Evolutionary conservation across 345 rosid genomes (phyloP).

Genomic region (Salix purpurea): DNA sequence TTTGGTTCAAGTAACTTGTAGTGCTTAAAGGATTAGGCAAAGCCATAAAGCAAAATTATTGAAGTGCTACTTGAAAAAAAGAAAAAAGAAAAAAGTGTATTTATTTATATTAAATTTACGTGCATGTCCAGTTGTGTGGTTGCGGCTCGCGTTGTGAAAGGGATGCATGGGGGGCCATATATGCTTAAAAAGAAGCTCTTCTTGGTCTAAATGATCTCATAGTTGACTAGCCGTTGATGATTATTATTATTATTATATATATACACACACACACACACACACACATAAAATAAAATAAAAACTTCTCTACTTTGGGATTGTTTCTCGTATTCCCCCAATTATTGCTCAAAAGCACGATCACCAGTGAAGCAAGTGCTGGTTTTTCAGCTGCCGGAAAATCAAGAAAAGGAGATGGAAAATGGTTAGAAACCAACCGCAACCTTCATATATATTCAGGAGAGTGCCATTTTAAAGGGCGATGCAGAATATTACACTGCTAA

Average conservation of each 20-base stretch:
- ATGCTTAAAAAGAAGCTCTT: neutral
- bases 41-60: conserved; percentile 15
- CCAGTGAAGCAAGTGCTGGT: too few species aligned
- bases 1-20: too few species aligned
- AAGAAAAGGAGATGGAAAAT: too few species aligned
- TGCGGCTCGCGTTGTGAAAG: neutral
- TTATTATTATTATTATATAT: neutral
- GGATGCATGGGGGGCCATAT: neutral
- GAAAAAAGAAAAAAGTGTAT: neutral
- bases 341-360: neutral
- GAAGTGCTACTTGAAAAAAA: neutral
- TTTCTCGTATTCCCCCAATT: neutral
- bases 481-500: too few species aligned
- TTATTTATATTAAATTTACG: neutral
- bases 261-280: too few species aligned
- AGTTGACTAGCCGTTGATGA: neutral
- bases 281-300: too few species aligned
- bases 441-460: too few species aligned
- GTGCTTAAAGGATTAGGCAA: neutral
- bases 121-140: neutral
- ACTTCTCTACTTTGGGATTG: too few species aligned
- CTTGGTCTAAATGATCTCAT: neutral
- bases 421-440: too few species aligned
- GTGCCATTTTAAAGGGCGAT: too few species aligned
- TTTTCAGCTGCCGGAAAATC: too few species aligned